Base-by-base conservation (phyloP, 2,329 filamentous ascomycete species). In the Aurifilum marmelostoma region DNA sequence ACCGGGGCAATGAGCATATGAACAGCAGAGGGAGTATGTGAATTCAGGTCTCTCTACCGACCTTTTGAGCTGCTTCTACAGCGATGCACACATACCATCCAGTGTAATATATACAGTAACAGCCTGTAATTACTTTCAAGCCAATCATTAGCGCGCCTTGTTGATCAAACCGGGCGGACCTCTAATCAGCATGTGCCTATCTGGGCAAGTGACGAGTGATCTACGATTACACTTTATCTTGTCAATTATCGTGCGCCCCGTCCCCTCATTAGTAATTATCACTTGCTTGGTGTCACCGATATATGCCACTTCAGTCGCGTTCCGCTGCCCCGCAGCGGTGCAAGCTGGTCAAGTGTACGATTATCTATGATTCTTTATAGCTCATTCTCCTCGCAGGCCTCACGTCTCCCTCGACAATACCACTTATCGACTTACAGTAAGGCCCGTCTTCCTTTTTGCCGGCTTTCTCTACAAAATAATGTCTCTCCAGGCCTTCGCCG, bases 401-500 rank as follows among this genome's bases (percentile, higher is more conserved):
- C 12, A 43, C 5, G 14, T 18, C 27, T 59, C 16, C 7, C 56
- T 37, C 34, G 12, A 37, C 16, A 0, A 18, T n/a, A 59, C 8
- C 50, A 65, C 63, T 32, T 9, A 37, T 37, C 34, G 34, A 32
- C 52, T 1, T 18, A n/a, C 21, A 41, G 12, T 21, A 7, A 32
- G 7, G 21, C 34, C 34, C 56, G 14, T 16, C 11, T 9, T 27
- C 14, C 6, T 32, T 21, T 2, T n/a, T n/a, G n/a, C n/a, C 56
- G 14, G 16, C 11, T 9, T 27, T n/a, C 6, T 32, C 29, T 2
- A 8, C 43, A 7, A 56, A 72, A 41, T 52, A 65, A 47, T 47
- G 43, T 11, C 67, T 61, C 63, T 65, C 0, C 56, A 34, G 8
- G 61, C 32, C 8, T 71, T 74, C 41, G 66, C 72, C 29, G 65